phyloP scores from a whole-genome alignment of 441 rosid species.

The Pelargonium exstipulatum region DNA sequence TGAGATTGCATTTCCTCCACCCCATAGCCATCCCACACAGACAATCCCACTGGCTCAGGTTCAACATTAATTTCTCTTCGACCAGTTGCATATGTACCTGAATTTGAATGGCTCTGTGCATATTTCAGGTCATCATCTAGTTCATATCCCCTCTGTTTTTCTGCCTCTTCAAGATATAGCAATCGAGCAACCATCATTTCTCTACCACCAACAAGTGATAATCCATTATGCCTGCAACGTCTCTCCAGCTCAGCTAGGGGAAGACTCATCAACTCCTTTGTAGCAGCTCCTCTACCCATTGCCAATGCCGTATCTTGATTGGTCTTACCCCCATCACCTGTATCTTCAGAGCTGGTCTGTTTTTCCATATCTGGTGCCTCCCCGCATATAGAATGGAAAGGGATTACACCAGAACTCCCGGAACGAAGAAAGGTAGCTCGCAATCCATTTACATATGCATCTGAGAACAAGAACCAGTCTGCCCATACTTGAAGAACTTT shows the following conservation, averaged over 20 bases:
- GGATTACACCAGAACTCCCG: slow-evolving; percentile 76
- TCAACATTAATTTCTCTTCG: slow-evolving; percentile 50
- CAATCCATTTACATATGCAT: slow-evolving; percentile 92
- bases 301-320: slow-evolving; percentile 93
- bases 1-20: slow-evolving; percentile 44
- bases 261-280: slow-evolving; percentile 80
- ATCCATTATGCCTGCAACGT: slow-evolving; percentile 95
- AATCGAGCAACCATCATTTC: slow-evolving; percentile 92
- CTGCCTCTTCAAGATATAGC: slow-evolving; percentile 93
- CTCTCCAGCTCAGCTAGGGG: slow-evolving; percentile 92
- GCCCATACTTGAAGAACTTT: slow-evolving; percentile 99
- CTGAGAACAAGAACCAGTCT: slow-evolving; percentile 99
- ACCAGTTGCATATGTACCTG: slow-evolving; percentile 42
- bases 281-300: slow-evolving; percentile 94
- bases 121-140: slow-evolving; percentile 66
- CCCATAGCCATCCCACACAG: slow-evolving; percentile 44
- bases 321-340: slow-evolving; percentile 40
- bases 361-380: slow-evolving; percentile 81
- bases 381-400: slow-evolving; percentile 83
- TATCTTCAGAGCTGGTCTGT: slow-evolving; percentile 42
- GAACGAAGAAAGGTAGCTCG: slow-evolving; percentile 93
- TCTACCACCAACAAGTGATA: slow-evolving; percentile 97
- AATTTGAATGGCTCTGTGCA: slow-evolving; percentile 43
- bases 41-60: slow-evolving; percentile 36
- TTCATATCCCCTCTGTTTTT: slow-evolving; percentile 83